Evolutionary conservation across 306 rosid genomes (phyloP), one percentile per base, ranked within the genome.

Genomic region (Pueraria montana): DNA sequence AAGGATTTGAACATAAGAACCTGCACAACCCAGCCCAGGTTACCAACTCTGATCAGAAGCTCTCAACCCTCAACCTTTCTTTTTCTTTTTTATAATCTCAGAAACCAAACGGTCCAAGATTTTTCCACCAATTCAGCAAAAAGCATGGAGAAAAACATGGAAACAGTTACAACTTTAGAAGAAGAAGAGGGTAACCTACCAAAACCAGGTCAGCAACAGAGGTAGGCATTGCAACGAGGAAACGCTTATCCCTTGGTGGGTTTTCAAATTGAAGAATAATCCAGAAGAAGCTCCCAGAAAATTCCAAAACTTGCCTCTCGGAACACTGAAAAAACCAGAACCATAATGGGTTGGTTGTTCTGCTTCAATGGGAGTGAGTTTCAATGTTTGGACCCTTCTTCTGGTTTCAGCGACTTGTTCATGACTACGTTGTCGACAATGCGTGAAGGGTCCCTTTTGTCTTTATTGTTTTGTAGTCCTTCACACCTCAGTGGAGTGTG

Each of bases 361-460:
- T 32, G 53, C 75, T 84, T 85, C 40, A 36, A 24, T 45, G 61
- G 72, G 77, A 75, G 76, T 84, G 84, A 78, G 55, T 76, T 80
- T 80, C 71, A 72, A 71, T 72, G 68, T 71, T 82, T 46, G 83
- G 90, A 71, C 27, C 73, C 58, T 82, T 85, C 76, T 70, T 77
- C 6, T 77, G 52, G 83, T 83, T 84, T 84, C 73, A 82, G 88
- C 72, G 83, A 80, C 72, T 79, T 83, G 36, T 77, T 80, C 87
- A 81, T 80, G 89, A 88, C 90, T 77, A 91, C 85, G 91, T 84
- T 91, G 93, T 91, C 91, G 89, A 90, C 89, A 87, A 87, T 84
- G 92, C 91, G 91, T 86, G 90, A 88, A 81, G 90, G 89, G 85
- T 83, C 80, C 82, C 61, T 71, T 71, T 92, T 92, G 97, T 94